These are phyloP conservation scores for Eucalyptus sp. DNA, from an alignment of 345 rosid genomes.

Conservation along the genomic window DNA sequence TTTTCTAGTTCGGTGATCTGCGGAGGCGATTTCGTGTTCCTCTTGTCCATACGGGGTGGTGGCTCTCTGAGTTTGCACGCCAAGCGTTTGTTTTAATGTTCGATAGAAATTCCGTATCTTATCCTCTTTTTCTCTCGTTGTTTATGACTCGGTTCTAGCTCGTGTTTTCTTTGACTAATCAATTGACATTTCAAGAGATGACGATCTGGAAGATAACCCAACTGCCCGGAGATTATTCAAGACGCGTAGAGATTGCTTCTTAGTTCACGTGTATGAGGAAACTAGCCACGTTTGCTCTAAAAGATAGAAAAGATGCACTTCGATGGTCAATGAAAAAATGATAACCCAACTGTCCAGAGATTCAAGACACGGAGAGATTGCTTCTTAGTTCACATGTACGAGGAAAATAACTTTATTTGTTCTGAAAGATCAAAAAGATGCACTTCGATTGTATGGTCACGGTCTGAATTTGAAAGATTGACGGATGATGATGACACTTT, in stretches of 20 bases:
- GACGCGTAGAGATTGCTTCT: background rate
- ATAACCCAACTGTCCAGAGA: background rate
- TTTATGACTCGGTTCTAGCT: background rate
- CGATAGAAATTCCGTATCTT: background rate
- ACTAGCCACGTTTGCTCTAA: background rate
- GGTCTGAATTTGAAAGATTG: background rate
- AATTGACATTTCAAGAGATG: background rate
- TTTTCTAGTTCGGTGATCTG: background rate
- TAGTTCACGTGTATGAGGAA: background rate
- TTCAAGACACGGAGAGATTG: background rate
- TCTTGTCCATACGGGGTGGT: background rate
- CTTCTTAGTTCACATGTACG: background rate
- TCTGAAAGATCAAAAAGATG: background rate
- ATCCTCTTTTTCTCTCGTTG: background rate
- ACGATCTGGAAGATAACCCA: background rate
- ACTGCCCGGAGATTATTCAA: background rate
- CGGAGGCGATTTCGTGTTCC: background rate
- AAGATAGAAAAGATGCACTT: background rate
- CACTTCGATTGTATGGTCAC: background rate
- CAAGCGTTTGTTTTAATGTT: background rate
- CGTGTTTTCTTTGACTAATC: background rate
- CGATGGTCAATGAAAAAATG: background rate
- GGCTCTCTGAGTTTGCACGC: background rate
- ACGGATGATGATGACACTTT: background rate
- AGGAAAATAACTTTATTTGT: background rate